Conservation (phyloP, 768 basidiomycete genomes). For the Lactarius pseudohatsudake region DNA sequence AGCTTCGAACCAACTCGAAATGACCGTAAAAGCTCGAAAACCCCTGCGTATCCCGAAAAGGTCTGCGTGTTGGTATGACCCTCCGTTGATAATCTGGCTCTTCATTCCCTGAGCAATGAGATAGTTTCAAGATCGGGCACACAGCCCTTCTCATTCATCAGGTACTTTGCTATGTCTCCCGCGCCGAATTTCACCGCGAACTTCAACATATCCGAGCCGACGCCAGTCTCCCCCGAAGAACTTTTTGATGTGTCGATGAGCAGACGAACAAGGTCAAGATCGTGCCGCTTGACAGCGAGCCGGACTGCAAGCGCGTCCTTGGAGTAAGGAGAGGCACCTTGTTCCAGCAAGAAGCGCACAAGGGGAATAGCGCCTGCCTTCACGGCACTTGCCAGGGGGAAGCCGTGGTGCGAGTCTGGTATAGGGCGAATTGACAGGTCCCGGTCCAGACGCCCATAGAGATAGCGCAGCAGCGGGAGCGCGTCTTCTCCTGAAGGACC, state of each 20-base stretch:
- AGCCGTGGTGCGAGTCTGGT: constrained; percentile 72
- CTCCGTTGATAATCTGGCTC: neutral
- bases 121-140: constrained; percentile 73
- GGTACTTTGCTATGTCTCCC: constrained; percentile 67
- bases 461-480: constrained; percentile 60
- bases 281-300: constrained; percentile 71
- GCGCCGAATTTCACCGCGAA: constrained; percentile 64
- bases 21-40: neutral
- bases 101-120: constrained; percentile 12
- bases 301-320: constrained; percentile 66
- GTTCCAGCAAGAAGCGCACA: constrained; percentile 64
- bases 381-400: constrained; percentile 79
- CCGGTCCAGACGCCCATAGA: constrained; percentile 46
- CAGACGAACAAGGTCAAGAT: constrained; percentile 66
- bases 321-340: constrained; percentile 66
- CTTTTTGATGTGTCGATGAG: constrained; percentile 58
- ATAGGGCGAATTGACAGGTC: constrained; percentile 43
- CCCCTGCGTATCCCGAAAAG: neutral
- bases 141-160: constrained; percentile 67
- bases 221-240: constrained; percentile 36
- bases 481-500: constrained; percentile 55
- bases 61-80: neutral
- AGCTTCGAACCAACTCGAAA: neutral
- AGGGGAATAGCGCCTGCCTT: constrained; percentile 62
- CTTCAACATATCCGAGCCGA: constrained; percentile 59